A percentile compares a stretch with the other conserved stretches of the same genome.
Evolutionary conservation across 2,329 filamentous ascomycete species (phyloP).

Genomic region (Aspergillus sclerotialis): DNA sequence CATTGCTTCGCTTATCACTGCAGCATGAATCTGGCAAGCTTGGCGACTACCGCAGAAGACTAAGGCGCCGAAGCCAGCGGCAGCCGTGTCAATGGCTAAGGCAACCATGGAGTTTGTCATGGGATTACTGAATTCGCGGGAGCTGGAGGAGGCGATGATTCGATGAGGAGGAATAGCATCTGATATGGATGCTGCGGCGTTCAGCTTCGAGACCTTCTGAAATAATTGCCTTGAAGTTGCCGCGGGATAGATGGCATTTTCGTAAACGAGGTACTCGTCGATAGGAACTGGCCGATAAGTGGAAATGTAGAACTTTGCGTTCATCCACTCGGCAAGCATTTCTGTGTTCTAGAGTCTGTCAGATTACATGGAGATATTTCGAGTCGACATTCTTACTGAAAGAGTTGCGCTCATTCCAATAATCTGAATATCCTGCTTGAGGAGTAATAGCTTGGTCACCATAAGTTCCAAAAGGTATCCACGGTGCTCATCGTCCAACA

Average conservation of each 20-base stretch:
- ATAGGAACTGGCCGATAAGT: conserved; percentile 69
- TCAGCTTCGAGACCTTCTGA: conserved; percentile 50
- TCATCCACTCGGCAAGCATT: conserved; percentile 62
- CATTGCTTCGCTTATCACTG: conserved; percentile 60
- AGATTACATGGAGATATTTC: conserved; percentile 4
- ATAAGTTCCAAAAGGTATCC: conserved; percentile 70
- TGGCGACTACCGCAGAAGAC: conserved; percentile 67
- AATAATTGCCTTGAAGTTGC: conserved; percentile 53
- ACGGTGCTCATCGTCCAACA: conserved; percentile 69
- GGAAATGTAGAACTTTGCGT: conserved; percentile 65
- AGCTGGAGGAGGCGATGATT: conserved; percentile 49
- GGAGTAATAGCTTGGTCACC: conserved; percentile 63
- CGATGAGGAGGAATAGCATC: conserved; percentile 30
- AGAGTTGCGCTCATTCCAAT: conserved; percentile 76
- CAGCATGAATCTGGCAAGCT: conserved; percentile 62
- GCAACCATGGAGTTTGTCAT: conserved; percentile 65
- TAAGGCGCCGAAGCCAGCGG: conserved; percentile 62
- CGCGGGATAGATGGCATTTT: conserved; percentile 60
- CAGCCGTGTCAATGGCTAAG: conserved; percentile 61
- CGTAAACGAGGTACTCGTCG: conserved; percentile 66
- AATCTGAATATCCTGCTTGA: conserved; percentile 62
- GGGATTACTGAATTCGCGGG: conserved; percentile 58
- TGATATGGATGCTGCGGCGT: conserved; percentile 19
- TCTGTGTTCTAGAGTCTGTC: conserved; percentile 55
- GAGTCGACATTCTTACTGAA: conserved; percentile 43